Evolutionary conservation across 371 early-diverging fungal species (phyloP), one percentile per base, ranked within the genome.

Genomic region (Mortierella sp.): DNA sequence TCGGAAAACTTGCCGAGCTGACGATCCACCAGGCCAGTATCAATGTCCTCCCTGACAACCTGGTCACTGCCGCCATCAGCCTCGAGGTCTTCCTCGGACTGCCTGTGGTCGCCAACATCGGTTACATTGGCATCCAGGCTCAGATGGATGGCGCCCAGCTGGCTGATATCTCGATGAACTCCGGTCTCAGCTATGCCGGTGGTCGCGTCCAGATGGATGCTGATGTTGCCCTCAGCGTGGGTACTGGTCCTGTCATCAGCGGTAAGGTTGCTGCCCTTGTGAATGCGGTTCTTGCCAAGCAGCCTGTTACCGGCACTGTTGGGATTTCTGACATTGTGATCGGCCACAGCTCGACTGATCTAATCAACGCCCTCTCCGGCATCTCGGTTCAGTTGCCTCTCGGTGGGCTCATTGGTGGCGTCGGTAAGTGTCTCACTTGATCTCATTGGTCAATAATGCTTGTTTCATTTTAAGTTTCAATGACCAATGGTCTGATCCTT

Each of bases 1-100:
- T 78, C 48, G 83, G 83, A 5, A 65, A 78, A 2, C 52, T 82
- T 61, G 73, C 61, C 31, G 68, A 48, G 52, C 43, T 82, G 50
- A 64, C 70, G 5, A 72, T 82, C 70, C 83, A 78, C 31, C 70
- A 77, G 24, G 83, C 83, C 37, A 26, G 64, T 19, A 78, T 82
- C 41, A 75, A 58, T 19, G 75, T 82, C 45, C 48, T 82, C 64
- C 83, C 83, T 64, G 70, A 66, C 73, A 82, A 82, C 67, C n/a
- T 74, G 61, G 40, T 82, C 70, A 71, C 75, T 16, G 70, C 64
- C 10, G 74, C 66, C 1, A 63, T 82, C 66, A 74, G 71, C 31
- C 69, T 82, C n/a, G 83, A 82, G 29, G 68, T 78, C 64, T 82
- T 82, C 70, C 50, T 82, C 47, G 83, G 83, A 34, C 14, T 82